Base-by-base conservation (phyloP, 1,139 yeast species). In the Yarrowia galli region DNA sequence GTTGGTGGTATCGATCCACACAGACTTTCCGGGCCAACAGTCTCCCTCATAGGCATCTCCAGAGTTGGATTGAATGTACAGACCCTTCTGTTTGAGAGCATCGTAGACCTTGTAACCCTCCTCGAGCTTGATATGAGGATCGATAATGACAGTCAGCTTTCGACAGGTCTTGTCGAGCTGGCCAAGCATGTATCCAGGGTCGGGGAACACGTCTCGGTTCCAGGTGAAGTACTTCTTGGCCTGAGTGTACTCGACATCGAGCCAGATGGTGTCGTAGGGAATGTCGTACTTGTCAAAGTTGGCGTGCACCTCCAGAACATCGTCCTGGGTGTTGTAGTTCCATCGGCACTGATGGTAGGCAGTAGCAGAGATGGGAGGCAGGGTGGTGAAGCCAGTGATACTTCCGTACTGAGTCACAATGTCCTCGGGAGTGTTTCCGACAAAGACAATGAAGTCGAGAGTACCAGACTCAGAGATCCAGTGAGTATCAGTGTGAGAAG, bases 1-100 rank as follows among this genome's bases (percentile, higher is more conserved):
- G 73, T 88, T 85, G 70, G 92, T 79, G 0, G 97, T 83, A 73
- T 95, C 99, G 65, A 95, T 85, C 98, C 99, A 95, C 3, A 92
- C 83, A 0, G 97, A 89, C 73, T 91, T 93, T 0, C 99, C 99
- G 0, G 99, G 98, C 99, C 99, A 95, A 78, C 99, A 95, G 77
- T 92, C 96, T 2, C 98, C 99, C 69, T 84, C 82, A 75, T 83
- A 93, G 2, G 87, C 79, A 0, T 80, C 77, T 58, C 86, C 87
- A 23, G 83, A 82, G 68, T 83, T 80, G 69, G 82, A 80, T 68
- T 76, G 74, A 13, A 89, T 78, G 0, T 82, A 83, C 28, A 82
- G 74, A 25, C 78, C 74, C 35, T 82, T 75, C 15, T 81, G 76
- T 20, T 80, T 76, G 36, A 89, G 73, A 0, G 76, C 78, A 15